Evolutionary conservation across 2,329 filamentous ascomycete species (phyloP), one percentile per base, ranked within the genome.

Genomic region (Ophiosphaerella herpotricha): DNA sequence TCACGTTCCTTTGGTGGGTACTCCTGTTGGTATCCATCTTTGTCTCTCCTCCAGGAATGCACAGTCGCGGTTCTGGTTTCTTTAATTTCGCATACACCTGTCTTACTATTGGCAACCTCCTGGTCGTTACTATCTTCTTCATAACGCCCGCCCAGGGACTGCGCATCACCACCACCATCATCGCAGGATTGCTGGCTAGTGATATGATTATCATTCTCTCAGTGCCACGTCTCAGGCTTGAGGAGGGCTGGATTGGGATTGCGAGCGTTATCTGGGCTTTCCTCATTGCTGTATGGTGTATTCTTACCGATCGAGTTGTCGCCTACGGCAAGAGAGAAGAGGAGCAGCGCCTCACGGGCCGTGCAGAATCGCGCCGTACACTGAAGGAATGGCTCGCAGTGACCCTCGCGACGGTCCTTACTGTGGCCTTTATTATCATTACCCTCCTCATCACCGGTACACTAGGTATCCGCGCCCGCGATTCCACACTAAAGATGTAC

Each of bases 241-340:
- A 97, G 71, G 93, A 97, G 74, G 88, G 90, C 29, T 95, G 91
- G 87, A 86, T 94, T 1, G 94, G 94, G n/a, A 88, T 94, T 47
- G 85, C 84, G 8, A 94, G 89, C 36, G 88, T 93, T 3, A 76
- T 90, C 13, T 97, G 89, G 92, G 89, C 90, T 14, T 79, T 91
- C 2, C 58, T 94, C 39, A 90, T 96, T 68, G 83, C 88, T 32
- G 71, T 89, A 2, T 97, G 91, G 85, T 88, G 88, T 21, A 79
- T 97, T 16, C 64, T 87, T 7, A 89, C 88, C 7, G 93, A 96
- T 67, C 82, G 88, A 40, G 85, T 89, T 4, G 94, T 99, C 7
- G 83, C 88, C 64, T 96, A 91, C 88, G 94, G 93, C 48, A 97
- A 97, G 74, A 81, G 80, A 1, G 91, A 97, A 64, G 94, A 97